Conservation (phyloP, 768 basidiomycete species). For the Boletellus sp. region DNA sequence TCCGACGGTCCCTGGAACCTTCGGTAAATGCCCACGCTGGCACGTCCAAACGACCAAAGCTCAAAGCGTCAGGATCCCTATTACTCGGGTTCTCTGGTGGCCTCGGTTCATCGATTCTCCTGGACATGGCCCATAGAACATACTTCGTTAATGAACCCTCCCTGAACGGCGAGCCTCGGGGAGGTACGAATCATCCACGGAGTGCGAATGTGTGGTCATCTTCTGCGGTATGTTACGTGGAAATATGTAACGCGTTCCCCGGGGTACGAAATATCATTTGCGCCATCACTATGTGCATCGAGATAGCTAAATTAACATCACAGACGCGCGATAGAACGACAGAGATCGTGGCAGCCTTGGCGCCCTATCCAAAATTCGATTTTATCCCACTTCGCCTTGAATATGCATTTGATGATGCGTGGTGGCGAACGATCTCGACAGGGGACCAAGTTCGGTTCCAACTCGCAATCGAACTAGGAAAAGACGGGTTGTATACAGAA, state of each 20-base stretch:
- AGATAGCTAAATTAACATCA: conserved; percentile 9
- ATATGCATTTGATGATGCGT: conserved; percentile 64
- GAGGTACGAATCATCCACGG: conserved; percentile 66
- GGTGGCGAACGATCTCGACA: conserved; percentile 57
- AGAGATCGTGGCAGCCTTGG: conserved; percentile 45
- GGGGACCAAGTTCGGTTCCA: conserved; percentile 17
- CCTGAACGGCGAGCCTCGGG: conserved; percentile 34
- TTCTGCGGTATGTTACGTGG: conserved; percentile 65
- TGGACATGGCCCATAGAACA: conserved; percentile 61
- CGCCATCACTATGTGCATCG: not conserved
- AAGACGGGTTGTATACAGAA: conserved; percentile 46
- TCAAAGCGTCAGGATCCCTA: conserved; percentile 67
- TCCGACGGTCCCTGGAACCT: conserved; percentile 63
- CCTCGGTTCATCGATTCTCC: conserved; percentile 65
- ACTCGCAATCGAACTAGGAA: conserved; percentile 45
- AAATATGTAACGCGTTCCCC: conserved; percentile 57
- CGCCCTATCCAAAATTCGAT: conserved; percentile 48
- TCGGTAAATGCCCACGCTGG: conserved; percentile 54
- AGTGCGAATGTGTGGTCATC: conserved; percentile 60
- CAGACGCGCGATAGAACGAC: conserved; percentile 56
- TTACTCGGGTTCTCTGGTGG: conserved; percentile 77
- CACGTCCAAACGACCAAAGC: conserved; percentile 51
- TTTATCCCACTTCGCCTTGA: conserved; percentile 66
- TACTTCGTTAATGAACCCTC: conserved; percentile 43
- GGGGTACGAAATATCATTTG: conserved; percentile 42